phyloP scores from a whole-genome alignment of 257 asterid species.

The Paulownia fortunei region DNA sequence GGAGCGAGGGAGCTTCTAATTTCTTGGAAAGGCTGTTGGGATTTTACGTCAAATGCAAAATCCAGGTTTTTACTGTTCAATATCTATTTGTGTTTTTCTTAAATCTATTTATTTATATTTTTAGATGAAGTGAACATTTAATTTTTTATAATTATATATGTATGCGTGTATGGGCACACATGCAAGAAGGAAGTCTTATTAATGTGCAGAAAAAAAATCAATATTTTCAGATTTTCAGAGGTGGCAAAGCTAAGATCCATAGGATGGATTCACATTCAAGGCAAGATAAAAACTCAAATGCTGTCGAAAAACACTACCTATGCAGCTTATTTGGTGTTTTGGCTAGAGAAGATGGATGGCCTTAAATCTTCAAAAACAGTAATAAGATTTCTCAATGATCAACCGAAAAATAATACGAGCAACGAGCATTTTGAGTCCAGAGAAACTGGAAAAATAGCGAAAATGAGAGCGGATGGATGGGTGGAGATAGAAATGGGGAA shows the following conservation, averaged over 20 bases:
- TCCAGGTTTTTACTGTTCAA: constrained; percentile 60
- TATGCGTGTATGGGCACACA: too few species aligned
- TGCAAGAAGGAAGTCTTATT: too few species aligned
- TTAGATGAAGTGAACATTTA: too few species aligned
- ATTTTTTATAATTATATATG: too few species aligned
- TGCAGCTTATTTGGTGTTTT: constrained; percentile 59
- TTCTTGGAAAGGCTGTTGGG: constrained; percentile 64
- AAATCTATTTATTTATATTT: too few species aligned
- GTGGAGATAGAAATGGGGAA: constrained; percentile 62
- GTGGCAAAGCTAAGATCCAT: constrained; percentile 62
- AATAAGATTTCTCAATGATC: constrained; percentile 35
- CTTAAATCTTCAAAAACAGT: constrained; percentile 48
- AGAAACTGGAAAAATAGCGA: constrained; percentile 47
- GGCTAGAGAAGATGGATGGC: constrained; percentile 46
- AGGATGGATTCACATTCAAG: constrained; percentile 70
- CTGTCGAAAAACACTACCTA: constrained; percentile 52
- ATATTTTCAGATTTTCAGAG: constrained; percentile 59
- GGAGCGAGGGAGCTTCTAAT: constrained; percentile 60
- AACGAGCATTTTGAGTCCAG: neutral
- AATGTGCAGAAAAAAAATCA: neutral
- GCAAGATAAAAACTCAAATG: constrained; percentile 43
- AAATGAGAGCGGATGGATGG: constrained; percentile 63
- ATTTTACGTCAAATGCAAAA: constrained; percentile 36
- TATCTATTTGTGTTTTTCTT: too few species aligned
- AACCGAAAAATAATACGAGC: neutral